Conservation (phyloP, 495 filamentous ascomycete species). For the Sabuloglossum arenarium region DNA sequence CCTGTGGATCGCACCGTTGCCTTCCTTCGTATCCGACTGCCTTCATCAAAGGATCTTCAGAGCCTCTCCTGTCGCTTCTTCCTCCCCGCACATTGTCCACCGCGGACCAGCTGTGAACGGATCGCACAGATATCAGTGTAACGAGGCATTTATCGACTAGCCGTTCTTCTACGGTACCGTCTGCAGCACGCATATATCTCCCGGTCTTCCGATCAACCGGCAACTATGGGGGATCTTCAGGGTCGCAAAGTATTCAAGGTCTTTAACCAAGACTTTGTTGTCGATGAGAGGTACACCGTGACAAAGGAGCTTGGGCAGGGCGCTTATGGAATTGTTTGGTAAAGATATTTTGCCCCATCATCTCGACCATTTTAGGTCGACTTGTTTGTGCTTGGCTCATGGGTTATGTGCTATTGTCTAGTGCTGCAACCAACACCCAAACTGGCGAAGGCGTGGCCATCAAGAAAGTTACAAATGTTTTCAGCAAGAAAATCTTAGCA, state of each 20-base stretch:
- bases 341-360: conserved; percentile 15
- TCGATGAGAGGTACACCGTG: conserved; percentile 93
- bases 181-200: not conserved
- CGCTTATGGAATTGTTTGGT: conserved; percentile 98
- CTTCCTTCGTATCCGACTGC: not conserved
- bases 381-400: not conserved
- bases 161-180: not conserved
- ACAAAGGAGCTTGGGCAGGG: conserved; percentile 97
- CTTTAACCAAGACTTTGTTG: conserved; percentile 98
- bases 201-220: not conserved
- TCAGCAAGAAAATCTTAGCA: conserved; percentile 98
- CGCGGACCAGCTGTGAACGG: not conserved
- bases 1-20: not conserved
- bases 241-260: conserved; percentile 97
- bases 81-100: not conserved
- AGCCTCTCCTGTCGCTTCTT: not conserved
- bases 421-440: conserved; percentile 78
- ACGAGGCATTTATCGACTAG: not conserved
- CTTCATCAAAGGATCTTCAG: not conserved
- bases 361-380: not conserved
- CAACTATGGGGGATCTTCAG: conserved; percentile 49
- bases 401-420: not conserved
- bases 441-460: conserved; percentile 94
- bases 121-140: not conserved
- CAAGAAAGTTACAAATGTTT: conserved; percentile 99